These are phyloP conservation scores for Penicillium sp. DNA, from an alignment of 2,329 filamentous ascomycete species.

Conservation along the genomic window DNA sequence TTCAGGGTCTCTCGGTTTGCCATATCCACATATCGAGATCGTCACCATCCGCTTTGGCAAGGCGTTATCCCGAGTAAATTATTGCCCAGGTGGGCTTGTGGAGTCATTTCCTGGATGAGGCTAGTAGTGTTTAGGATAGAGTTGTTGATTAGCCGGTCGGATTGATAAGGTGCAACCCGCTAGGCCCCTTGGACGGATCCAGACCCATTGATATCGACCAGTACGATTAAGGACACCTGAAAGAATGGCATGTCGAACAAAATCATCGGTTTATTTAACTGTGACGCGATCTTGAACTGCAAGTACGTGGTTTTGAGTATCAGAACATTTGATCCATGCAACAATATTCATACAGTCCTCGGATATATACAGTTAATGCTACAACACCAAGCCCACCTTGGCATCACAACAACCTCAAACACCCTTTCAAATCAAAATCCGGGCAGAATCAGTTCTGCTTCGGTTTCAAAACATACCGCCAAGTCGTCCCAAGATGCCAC, in stretches of 20 bases:
- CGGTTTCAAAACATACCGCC: slow-evolving; percentile 43
- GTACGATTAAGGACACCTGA: no score
- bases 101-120: neutral
- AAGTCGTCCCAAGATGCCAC: slow-evolving; percentile 51
- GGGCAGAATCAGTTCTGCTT: slow-evolving; percentile 6
- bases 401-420: no score
- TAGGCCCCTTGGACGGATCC: no score
- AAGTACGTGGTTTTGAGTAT: no score
- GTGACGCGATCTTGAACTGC: no score
- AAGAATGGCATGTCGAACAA: no score
- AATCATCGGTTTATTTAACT: no score
- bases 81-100: neutral
- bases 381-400: neutral
- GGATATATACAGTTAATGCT: neutral
- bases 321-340: no score
- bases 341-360: neutral
- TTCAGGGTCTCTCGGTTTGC: no score
- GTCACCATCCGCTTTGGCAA: neutral
- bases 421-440: neutral
- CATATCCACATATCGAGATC: neutral
- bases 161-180: neutral
- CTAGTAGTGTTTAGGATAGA: neutral
- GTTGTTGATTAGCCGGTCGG: neutral
- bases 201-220: no score
- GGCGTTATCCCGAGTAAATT: neutral